Base-by-base conservation (phyloP, 176 grass and related monocot genomes). In the Triticum aestivum region DNA sequence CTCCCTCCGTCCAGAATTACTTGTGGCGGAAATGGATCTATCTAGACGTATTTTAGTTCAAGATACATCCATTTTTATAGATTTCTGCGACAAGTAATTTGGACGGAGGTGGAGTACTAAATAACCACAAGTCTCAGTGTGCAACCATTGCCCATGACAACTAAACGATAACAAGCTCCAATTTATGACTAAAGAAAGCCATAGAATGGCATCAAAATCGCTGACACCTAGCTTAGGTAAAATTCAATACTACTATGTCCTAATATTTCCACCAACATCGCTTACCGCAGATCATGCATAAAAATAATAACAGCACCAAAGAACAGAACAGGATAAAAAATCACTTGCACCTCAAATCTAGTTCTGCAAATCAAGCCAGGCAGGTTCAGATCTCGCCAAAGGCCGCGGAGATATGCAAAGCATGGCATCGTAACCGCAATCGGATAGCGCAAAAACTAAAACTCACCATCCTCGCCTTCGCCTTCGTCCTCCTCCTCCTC, bases 401-500 rank as follows among this genome's bases (percentile, higher is more conserved):
- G n/a, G 20, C 32, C 1, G 24, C 6, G 70, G 8, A 49, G 42
- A 62, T 11, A n/a, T 20, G 1, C 33, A 34, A 33, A 15, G 30
- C 8, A 78, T 11, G 77, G 80, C 59, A 74, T 39, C 64, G 51
- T 20, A 30, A 27, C 49, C 11, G 35, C 38, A 78, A 87, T 27
- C 45, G 23, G 75, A 76, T 4, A 77, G 56, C 21, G 11, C 13
- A 58, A 72, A 49, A 14, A 27, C 2, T 8, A 1, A 17, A 75
- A 82, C 80, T 86, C 91, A 94, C 97, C 94, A 4, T 99, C 94
- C 65, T 99, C 97, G 39, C 94, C 97, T 27, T 99, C 94, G 34
- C 93, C 94, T 4, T 99, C 97, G 29, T 99, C 97, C 70, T 99
- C 97, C 66, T 97, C 97, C 29, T 94, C 94, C 12, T 99, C 97